These are phyloP conservation scores for Furcasterigmium furcatum DNA, from an alignment of 2,329 filamentous ascomycete species.

Conservation along the genomic window DNA sequence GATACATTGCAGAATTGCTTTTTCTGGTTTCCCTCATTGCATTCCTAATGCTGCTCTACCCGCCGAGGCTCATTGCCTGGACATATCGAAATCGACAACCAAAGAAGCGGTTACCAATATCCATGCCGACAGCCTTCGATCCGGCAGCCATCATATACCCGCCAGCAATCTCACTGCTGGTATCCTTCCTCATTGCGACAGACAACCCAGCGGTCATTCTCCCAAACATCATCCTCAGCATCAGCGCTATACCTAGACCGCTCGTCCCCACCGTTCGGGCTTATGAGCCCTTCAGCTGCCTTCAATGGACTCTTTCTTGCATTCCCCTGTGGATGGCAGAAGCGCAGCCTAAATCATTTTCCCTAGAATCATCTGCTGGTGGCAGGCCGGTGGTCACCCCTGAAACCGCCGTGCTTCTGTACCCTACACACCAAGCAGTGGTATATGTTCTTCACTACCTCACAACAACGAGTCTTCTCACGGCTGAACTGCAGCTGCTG, in stretches of 20 bases:
- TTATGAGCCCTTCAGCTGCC: slow-evolving; percentile 54
- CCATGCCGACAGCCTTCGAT: slow-evolving; percentile 76
- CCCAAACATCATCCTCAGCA: slow-evolving; percentile 76
- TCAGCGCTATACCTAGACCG: slow-evolving; percentile 71
- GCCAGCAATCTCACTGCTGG: slow-evolving; percentile 68
- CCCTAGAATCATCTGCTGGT: neutral
- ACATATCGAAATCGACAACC: slow-evolving; percentile 35
- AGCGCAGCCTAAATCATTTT: neutral
- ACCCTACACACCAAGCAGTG: slow-evolving; percentile 79
- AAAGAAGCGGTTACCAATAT: slow-evolving; percentile 35
- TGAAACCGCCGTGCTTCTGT: slow-evolving; percentile 64
- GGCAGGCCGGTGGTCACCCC: slow-evolving; percentile 33
- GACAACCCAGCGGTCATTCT: slow-evolving; percentile 61
- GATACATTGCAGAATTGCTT: slow-evolving; percentile 37
- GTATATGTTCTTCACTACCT: slow-evolving; percentile 72
- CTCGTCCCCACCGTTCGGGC: slow-evolving; percentile 64
- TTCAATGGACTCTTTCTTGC: slow-evolving; percentile 79
- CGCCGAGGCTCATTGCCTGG: slow-evolving; percentile 54
- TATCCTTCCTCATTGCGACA: slow-evolving; percentile 69
- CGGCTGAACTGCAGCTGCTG: slow-evolving; percentile 83
- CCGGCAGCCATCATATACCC: slow-evolving; percentile 91
- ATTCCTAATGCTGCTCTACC: slow-evolving; percentile 50
- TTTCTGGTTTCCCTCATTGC: slow-evolving; percentile 30
- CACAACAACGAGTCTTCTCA: slow-evolving; percentile 83
- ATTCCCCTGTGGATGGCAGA: slow-evolving; percentile 50